A percentile compares a stretch with the other conserved stretches of the same genome.
phyloP scores from a whole-genome alignment of 2,329 filamentous ascomycete species.

The Chrysosporium queenslandicum region DNA sequence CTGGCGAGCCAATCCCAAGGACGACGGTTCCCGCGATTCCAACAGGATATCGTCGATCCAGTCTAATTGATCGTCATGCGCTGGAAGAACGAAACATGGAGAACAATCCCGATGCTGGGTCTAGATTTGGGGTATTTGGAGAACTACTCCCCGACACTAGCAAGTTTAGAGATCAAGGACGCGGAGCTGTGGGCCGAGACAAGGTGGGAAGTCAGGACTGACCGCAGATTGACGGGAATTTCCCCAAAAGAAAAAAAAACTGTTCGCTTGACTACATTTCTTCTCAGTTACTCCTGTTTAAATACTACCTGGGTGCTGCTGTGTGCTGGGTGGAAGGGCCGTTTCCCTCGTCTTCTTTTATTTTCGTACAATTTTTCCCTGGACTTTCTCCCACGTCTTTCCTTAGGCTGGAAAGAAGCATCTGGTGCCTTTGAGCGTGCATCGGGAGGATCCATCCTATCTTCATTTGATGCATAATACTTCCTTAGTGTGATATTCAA shows the following conservation, averaged over 20 bases:
- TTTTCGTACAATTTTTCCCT: no score
- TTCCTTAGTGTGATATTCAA: no score
- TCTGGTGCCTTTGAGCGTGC: no score
- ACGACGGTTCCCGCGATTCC: not conserved
- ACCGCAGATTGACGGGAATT: not conserved
- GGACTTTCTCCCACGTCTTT: no score
- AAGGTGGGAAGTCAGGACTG: not conserved
- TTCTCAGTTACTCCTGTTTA: not conserved
- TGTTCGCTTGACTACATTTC: not conserved
- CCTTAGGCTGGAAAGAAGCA: no score
- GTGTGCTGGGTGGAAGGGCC: no score
- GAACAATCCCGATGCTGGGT: not conserved
- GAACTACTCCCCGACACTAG: not conserved
- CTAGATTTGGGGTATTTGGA: no score
- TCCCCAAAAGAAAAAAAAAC: not conserved
- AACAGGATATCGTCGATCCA: not conserved
- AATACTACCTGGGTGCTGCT: no score
- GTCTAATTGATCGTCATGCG: not conserved
- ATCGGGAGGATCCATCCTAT: no score
- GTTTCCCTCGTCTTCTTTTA: no score
- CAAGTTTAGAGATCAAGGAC: not conserved
- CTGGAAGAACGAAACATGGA: not conserved
- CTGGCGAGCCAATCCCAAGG: not conserved
- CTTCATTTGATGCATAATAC: no score
- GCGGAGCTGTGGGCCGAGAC: not conserved